These are phyloP conservation scores for Aspergillus incahuasiensis DNA, from an alignment of 495 filamentous ascomycete species.

Conservation along the genomic window DNA sequence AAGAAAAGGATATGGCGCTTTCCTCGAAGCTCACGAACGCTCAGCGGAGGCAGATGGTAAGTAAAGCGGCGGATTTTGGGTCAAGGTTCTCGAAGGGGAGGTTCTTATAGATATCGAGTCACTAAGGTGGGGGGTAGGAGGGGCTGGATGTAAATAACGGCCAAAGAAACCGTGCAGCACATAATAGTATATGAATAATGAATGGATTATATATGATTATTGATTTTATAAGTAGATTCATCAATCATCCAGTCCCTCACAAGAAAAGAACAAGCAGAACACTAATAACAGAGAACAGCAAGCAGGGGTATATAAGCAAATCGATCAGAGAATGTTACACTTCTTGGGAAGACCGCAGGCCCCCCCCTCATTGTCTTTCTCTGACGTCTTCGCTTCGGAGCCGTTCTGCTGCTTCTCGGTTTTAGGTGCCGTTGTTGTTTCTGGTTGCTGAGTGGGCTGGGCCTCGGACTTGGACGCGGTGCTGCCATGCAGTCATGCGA, in stretches of 20 bases:
- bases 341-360: slow-evolving; percentile 68
- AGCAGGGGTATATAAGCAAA: slow-evolving; percentile 12
- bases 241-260: slow-evolving; percentile 9
- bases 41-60: slow-evolving; percentile 75
- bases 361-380: slow-evolving; percentile 52
- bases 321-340: slow-evolving; percentile 54
- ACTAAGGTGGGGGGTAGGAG: not conserved
- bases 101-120: slow-evolving; percentile 33
- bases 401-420: slow-evolving; percentile 13
- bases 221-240: slow-evolving; percentile 5
- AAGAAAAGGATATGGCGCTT: slow-evolving; percentile 88
- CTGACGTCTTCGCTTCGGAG: slow-evolving; percentile 32
- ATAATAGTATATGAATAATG: not conserved
- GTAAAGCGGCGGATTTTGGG: slow-evolving; percentile 75
- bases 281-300: slow-evolving; percentile 9
- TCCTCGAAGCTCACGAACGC: slow-evolving; percentile 66
- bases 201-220: slow-evolving; percentile 1
- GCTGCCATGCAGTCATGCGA: slow-evolving; percentile 78
- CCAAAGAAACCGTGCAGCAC: no score
- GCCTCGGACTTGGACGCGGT: slow-evolving; percentile 32
- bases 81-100: slow-evolving; percentile 75
- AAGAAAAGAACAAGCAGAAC: slow-evolving; percentile 14
- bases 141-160: not conserved
- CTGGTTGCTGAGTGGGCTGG: slow-evolving; percentile 21
- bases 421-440: slow-evolving; percentile 15